Evolutionary conservation across 306 rosid genomes (phyloP), one percentile per base, ranked within the genome.

Genomic region (Medicago lupulina): DNA sequence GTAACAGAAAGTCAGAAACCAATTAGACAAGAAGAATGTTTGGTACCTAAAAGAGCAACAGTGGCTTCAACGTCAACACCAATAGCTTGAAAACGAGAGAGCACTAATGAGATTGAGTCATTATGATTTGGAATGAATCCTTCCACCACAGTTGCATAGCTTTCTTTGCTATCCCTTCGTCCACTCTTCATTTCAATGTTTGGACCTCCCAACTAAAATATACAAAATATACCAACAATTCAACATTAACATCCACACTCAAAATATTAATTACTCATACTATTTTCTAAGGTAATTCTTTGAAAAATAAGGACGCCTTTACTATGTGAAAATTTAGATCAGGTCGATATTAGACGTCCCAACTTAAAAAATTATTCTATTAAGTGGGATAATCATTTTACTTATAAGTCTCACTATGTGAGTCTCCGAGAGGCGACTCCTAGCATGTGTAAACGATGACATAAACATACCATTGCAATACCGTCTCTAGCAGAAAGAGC

Each of bases 401-500:
- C 10, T 41, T 9, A 23, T 41, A 9, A 41, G 46, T 41, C 10
- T 41, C 44, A 40, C 11, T 8, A 8, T 8, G 8, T 40, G 11
- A n/a, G n/a, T n/a, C n/a, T n/a, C n/a, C n/a, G n/a, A n/a, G n/a
- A n/a, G n/a, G n/a, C n/a, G n/a, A n/a, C n/a, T n/a, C n/a, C n/a
- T 21, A 21, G 23, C 23, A 41, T 41, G 47, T 41, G 47, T 23
- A 23, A 1, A 23, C 2, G 28, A 23, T 2, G 13, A 41, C 47
- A 3, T 2, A 9, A 9, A 41, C 57, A 2, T 51, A 89, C 98
- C 96, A 95, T 74, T 75, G 71, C 70, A 60, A 90, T 82, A 71
- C 84, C 99, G 55, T 92, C 93, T 80, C 96, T 88, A 4, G 98
- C 98, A 0, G 99, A 96, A 31, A 92, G 96, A 23, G 96, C 89